Evolutionary conservation across 331 rosid genomes (phyloP), one percentile per base, ranked within the genome.

Genomic region (Malus hybrid): DNA sequence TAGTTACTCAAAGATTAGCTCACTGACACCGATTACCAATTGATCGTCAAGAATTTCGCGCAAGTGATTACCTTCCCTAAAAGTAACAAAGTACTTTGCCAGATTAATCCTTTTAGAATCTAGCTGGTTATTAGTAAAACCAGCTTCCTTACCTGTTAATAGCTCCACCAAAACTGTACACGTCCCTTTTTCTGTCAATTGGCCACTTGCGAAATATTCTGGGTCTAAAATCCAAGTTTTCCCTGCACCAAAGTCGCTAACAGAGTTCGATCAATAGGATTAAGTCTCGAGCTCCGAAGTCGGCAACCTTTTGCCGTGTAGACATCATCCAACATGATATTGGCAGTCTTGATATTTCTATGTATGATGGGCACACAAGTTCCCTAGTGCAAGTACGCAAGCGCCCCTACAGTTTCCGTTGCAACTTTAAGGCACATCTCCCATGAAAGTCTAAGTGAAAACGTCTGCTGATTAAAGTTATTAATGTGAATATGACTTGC

Each of bases 111-210:
- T 55, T 18, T 14, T 42, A 4, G 24, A 15, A 13, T 71, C 67
- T 19, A 27, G 15, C 64, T 44, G 22, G 1, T 64, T 27, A 6
- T 64, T 24, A 4, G 65, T 52, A 22, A 69, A 60, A 14, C 62
- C 14, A 2, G 78, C 70, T 65, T 44, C 59, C 33, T 73, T 65
- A 4, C 75, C 78, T 0, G 83, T 67, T 9, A 73, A 20, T 14
- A 79, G 70, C 73, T 79, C 82, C 83, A 20, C 83, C 79, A 50
- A 79, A 79, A 12, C 75, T 73, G 28, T 44, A 79, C n/a, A 79
- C 75, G 4, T 79, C 83, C 10, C 75, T 79, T 73, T 67, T 20
- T 70, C 81, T n/a, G 70, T 70, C 28, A 77, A 7, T 18, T 69
- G 65, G n/a, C 71, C 50, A 3, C 31, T 31, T 0, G 29, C 60